These are phyloP conservation scores for Acorus gramineus DNA, from an alignment of 106 monocot genomes.

Conservation along the genomic window DNA sequence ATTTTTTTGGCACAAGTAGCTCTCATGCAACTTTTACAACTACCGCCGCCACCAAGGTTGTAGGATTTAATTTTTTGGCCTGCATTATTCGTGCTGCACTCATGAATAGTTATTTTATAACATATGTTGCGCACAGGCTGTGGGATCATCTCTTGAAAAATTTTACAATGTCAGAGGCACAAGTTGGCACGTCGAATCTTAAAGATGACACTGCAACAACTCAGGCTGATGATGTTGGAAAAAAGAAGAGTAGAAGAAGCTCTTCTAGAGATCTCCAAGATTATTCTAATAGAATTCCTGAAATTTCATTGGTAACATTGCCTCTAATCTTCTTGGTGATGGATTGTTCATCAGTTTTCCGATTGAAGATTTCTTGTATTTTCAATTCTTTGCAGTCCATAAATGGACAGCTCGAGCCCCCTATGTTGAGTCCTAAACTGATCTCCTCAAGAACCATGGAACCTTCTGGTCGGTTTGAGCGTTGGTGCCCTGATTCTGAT, in stretches of 20 bases:
- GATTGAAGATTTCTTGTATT: not conserved
- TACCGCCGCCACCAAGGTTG: no score
- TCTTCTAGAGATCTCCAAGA: conserved; percentile 2
- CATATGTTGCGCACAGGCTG: conserved; percentile 33
- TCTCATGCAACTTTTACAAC: no score
- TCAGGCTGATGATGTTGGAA: conserved; percentile 2
- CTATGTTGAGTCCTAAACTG: conserved; percentile 1
- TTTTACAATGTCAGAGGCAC: conserved; percentile 3
- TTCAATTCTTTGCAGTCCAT: conserved; percentile 17
- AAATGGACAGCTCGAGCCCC: conserved; percentile 14
- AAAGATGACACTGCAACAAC: conserved; percentile 11
- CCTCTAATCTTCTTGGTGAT: not conserved
- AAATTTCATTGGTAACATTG: conserved; percentile 22
- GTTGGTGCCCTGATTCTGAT: conserved; percentile 2
- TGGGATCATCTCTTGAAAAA: conserved; percentile 62
- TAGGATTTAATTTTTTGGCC: not conserved
- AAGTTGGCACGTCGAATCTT: conserved; percentile 3
- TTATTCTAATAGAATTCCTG: conserved; percentile 2
- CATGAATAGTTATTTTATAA: no score
- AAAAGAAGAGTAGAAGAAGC: conserved; percentile 11
- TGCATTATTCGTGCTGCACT: not conserved
- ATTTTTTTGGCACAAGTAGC: not conserved
- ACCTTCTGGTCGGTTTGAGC: conserved; percentile 13
- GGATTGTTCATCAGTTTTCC: not conserved
- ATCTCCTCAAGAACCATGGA: not conserved